Evolutionary conservation across 2,329 filamentous ascomycete species (phyloP).

Genomic region (Cercospora sesami): DNA sequence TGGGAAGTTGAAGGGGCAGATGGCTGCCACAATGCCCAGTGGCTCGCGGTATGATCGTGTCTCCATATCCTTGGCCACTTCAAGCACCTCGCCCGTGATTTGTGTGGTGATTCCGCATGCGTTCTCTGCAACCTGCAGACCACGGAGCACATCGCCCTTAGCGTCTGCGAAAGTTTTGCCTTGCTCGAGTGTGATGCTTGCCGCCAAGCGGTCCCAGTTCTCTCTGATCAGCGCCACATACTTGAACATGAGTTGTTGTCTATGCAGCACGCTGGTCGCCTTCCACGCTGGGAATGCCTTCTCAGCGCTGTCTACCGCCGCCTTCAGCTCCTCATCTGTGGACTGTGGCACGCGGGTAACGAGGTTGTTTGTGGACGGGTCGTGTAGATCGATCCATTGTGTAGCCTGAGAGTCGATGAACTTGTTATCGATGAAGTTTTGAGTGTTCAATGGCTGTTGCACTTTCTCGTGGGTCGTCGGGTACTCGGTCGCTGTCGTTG

Average conservation of each 20-base stretch:
- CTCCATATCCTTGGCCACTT: constrained; percentile 89
- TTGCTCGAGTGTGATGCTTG: constrained; percentile 83
- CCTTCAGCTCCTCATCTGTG: constrained; percentile 73
- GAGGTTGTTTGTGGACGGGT: constrained; percentile 82
- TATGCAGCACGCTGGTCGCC: constrained; percentile 67
- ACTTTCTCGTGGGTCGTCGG: constrained; percentile 73
- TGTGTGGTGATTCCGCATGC: constrained; percentile 78
- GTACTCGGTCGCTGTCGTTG: constrained; percentile 57
- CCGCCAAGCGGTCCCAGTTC: constrained; percentile 81
- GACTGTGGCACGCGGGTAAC: constrained; percentile 81
- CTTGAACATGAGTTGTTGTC: constrained; percentile 86
- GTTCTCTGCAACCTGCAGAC: constrained; percentile 81
- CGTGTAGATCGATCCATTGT: constrained; percentile 75
- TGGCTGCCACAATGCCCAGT: constrained; percentile 76
- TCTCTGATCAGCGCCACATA: constrained; percentile 76
- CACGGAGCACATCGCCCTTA: constrained; percentile 76
- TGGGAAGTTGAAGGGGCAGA: constrained; percentile 89
- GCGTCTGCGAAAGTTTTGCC: constrained; percentile 86
- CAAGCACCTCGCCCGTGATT: constrained; percentile 78
- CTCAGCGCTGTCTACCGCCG: constrained; percentile 72
- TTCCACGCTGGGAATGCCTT: constrained; percentile 75
- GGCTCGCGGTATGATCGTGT: constrained; percentile 80
- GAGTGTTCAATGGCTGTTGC: constrained; percentile 66
- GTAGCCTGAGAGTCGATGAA: constrained; percentile 68
- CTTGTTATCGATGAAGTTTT: constrained; percentile 79